phyloP scores from a whole-genome alignment of 2,329 filamentous ascomycete species.

The Aureobasidium sp. region DNA sequence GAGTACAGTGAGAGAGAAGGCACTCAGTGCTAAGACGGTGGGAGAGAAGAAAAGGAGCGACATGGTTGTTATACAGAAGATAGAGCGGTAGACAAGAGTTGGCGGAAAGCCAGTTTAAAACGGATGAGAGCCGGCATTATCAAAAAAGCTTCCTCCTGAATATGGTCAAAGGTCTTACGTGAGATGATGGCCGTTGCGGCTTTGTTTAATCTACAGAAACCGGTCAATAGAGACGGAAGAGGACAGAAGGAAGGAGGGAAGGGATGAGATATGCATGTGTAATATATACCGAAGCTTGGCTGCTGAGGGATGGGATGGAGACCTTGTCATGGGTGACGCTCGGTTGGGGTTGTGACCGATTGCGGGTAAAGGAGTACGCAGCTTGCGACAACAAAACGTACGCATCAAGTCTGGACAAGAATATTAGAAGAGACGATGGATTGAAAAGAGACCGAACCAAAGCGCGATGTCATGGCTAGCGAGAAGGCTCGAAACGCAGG shows the following conservation, averaged over 20 bases:
- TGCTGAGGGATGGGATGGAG: no score
- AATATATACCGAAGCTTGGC: no score
- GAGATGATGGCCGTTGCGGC: neutral
- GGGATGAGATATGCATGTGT: neutral
- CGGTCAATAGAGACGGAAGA: neutral
- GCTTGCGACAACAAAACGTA: neutral
- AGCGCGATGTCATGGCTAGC: slow-evolving; percentile 28
- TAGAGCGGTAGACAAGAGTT: neutral
- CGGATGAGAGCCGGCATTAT: neutral
- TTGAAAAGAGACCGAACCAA: slow-evolving; percentile 7
- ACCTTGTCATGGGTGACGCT: neutral
- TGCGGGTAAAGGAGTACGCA: neutral
- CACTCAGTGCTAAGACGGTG: neutral
- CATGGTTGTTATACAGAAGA: neutral
- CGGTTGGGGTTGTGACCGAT: neutral
- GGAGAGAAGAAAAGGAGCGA: neutral
- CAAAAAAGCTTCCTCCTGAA: neutral
- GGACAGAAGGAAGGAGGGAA: neutral
- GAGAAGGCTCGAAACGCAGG: slow-evolving; percentile 21
- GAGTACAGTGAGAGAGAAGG: neutral
- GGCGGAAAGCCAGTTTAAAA: neutral
- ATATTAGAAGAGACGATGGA: neutral
- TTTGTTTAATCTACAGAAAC: no score
- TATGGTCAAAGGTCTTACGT: neutral
- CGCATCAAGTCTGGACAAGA: neutral